phyloP scores from a whole-genome alignment of 257 asterid genomes.

The Petunia secreta region DNA sequence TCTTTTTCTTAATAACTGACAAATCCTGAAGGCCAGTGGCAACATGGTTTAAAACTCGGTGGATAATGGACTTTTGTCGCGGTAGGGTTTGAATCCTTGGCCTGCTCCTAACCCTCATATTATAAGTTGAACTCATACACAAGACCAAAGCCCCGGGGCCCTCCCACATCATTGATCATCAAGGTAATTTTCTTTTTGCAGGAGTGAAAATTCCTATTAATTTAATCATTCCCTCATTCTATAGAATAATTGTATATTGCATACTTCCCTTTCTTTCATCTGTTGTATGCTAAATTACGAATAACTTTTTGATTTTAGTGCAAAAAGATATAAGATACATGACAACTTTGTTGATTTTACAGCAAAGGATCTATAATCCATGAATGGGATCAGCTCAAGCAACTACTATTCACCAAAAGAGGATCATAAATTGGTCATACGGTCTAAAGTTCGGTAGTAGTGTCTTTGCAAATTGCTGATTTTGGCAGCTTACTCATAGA shows the following conservation, averaged over 20 bases:
- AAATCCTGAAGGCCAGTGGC: no score
- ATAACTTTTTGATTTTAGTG: background rate
- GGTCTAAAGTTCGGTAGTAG: background rate
- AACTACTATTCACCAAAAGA: constrained; percentile 3
- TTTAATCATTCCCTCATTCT: background rate
- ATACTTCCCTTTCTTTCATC: background rate
- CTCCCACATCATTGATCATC: no score
- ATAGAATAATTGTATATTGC: background rate
- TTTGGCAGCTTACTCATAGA: constrained; percentile 6
- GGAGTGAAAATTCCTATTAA: background rate
- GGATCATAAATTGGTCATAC: background rate
- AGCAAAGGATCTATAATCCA: background rate
- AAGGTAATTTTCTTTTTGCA: no score
- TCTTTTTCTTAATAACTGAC: no score
- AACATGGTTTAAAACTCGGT: no score
- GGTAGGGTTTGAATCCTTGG: no score
- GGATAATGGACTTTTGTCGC: no score
- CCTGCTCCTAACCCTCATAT: no score
- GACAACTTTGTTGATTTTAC: background rate
- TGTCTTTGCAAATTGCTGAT: background rate
- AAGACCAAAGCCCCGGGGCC: no score
- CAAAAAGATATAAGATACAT: background rate
- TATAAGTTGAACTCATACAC: no score
- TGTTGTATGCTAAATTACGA: background rate
- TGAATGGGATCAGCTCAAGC: background rate